Evolutionary conservation across 2,329 filamentous ascomycete genomes (phyloP), one percentile per base, ranked within the genome.

Genomic region (Stemphylium lycopersici): DNA sequence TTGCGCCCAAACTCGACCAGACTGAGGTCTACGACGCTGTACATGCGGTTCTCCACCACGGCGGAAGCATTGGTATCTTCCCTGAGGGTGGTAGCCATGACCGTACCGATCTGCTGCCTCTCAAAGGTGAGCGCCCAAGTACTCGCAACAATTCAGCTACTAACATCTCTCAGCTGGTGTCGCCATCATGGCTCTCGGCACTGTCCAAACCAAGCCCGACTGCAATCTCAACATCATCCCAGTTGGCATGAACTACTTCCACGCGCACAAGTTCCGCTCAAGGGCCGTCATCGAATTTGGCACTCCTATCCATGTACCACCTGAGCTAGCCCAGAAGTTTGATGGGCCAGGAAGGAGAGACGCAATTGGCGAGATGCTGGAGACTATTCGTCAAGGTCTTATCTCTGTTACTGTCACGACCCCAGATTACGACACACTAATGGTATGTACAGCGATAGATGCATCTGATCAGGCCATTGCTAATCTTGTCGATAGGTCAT

Each of bases 161-260:
- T 70, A 56, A 74, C 39, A 41, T 6, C 26, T 13, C 51, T 10
- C 61, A 86, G 93, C 95, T 67, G 93, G 93, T 74, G 91, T 99
- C 56, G 95, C 95, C 54, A 95, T 99, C 70, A 99, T 99, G 93
- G 95, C 93, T 11, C 84, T 99, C 32, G 93, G 93, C 34, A 89
- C 95, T 1, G 81, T 98, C 46, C 91, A 90, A 4, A 88, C 91
- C 52, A 87, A 93, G 58, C 93, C 93, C 2, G 83, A 93, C 61
- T 96, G 91, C 70, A 91, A 90, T 26, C 81, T 99, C 58, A 96
- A 93, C 76, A 97, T 99, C 66, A 91, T 99, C 20, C 95, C 95
- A 3, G 93, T 95, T 46, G 93, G 93, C 67, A 97, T 99, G 93
- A 99, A 99, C 77, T 99, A 99, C 77, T 99, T 99, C 78, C 93